These are phyloP conservation scores for Pterocarpus macrocarpus DNA, from an alignment of 306 rosid genomes.

Conservation along the genomic window DNA sequence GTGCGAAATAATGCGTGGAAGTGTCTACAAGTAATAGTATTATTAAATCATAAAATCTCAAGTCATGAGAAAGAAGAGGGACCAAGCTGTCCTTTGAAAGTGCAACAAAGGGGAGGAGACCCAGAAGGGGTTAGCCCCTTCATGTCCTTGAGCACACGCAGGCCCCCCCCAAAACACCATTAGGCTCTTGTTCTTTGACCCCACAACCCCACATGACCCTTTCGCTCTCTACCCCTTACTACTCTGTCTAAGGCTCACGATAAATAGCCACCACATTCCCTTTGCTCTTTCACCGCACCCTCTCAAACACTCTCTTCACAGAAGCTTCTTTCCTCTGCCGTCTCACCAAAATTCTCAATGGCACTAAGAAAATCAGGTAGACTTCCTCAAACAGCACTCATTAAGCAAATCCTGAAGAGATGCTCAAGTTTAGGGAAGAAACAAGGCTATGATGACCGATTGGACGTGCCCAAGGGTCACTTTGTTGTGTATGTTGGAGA, in stretches of 20 bases:
- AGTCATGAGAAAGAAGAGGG: constrained; percentile 41
- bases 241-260: constrained; percentile 39
- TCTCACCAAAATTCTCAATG: constrained; percentile 50
- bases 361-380: constrained; percentile 66
- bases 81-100: constrained; percentile 61
- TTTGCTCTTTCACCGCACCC: constrained; percentile 28
- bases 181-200: constrained; percentile 53
- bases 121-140: constrained; percentile 49
- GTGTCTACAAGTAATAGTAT: no score
- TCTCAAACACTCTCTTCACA: neutral
- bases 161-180: constrained; percentile 50
- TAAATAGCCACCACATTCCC: constrained; percentile 64
- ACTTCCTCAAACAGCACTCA: constrained; percentile 69
- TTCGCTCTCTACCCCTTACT: constrained; percentile 36
- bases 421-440: constrained; percentile 86
- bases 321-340: neutral
- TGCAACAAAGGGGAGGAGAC: constrained; percentile 54
- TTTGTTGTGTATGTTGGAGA: constrained; percentile 94
- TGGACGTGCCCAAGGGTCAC: constrained; percentile 94
- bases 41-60: no score
- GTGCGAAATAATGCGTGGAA: no score
- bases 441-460: constrained; percentile 61
- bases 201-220: constrained; percentile 68
- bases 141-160: constrained; percentile 43
- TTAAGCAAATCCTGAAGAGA: constrained; percentile 87